Percentiles rank a stretch among this genome's conserved stretches.
These are phyloP conservation scores for Neurospora sp. DNA, from an alignment of 2,329 filamentous ascomycete species.

Conservation along the genomic window DNA sequence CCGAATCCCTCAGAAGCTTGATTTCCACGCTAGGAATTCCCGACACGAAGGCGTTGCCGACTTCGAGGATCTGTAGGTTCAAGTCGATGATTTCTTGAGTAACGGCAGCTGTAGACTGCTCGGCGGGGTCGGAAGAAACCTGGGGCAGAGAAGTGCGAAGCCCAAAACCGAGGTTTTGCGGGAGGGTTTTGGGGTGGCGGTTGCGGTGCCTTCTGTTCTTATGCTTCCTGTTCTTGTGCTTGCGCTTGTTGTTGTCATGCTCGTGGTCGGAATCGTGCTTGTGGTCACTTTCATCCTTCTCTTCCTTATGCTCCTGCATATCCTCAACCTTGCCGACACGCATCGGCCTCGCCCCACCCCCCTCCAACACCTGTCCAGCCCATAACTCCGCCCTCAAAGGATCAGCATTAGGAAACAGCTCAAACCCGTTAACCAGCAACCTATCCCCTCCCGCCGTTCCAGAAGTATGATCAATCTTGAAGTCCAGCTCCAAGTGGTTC, in stretches of 20 bases:
- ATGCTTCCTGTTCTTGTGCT: conserved; percentile 12
- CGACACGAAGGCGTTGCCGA: conserved; percentile 46
- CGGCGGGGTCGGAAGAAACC: conserved; percentile 31
- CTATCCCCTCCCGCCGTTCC: conserved; percentile 27
- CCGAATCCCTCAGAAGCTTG: conserved; percentile 50
- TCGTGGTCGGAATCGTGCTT: conserved; percentile 13
- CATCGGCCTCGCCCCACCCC: conserved; percentile 23
- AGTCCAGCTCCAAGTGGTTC: conserved; percentile 42
- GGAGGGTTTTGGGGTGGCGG: conserved; percentile 15
- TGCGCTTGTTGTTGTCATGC: conserved; percentile 1
- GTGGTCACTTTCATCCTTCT: conserved; percentile 4
- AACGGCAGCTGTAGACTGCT: conserved; percentile 37
- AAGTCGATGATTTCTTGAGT: conserved; percentile 43
- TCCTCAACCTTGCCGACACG: conserved; percentile 24
- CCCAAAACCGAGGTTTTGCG: conserved; percentile 39
- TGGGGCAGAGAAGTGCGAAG: conserved; percentile 38
- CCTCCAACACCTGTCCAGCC: not conserved
- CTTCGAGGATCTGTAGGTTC: conserved; percentile 49
- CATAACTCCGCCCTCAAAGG: conserved; percentile 25
- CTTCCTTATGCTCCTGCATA: conserved; percentile 17
- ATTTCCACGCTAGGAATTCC: conserved; percentile 47
- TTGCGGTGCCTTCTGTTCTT: not conserved
- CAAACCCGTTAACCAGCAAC: conserved; percentile 49
- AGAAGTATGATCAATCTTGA: conserved; percentile 38
- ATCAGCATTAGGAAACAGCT: conserved; percentile 47